Percentiles rank a stretch among this genome's conserved stretches.
Evolutionary conservation across 305 asterid species (phyloP).

Genomic region (Fraxinus angustifolia): DNA sequence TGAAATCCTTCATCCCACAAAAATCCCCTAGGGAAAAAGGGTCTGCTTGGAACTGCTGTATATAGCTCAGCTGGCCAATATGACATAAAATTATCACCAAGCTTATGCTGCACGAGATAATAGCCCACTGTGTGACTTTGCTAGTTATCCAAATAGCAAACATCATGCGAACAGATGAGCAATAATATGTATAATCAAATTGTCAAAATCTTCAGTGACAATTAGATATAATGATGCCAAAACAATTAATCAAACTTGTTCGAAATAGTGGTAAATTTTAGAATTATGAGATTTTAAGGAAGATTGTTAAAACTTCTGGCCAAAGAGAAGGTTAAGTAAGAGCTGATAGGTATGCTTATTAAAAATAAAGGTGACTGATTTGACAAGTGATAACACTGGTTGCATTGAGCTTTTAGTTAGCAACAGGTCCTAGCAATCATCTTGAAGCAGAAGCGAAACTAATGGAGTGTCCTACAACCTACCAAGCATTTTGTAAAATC

Average conservation of each 20-base stretch:
- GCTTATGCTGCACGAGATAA: conserved; percentile 54
- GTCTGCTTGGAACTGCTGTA: conserved; percentile 97
- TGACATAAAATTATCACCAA: conserved; percentile 49
- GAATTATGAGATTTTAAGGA: not conserved
- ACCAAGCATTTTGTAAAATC: not conserved
- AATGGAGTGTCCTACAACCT: not conserved
- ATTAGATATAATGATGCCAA: not conserved
- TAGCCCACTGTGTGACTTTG: conserved; percentile 39
- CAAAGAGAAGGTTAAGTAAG: not conserved
- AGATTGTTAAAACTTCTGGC: not conserved
- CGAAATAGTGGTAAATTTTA: not conserved
- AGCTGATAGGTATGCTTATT: not conserved
- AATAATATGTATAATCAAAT: not conserved
- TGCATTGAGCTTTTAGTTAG: not conserved
- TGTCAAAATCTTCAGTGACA: not conserved
- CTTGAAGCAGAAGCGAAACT: not conserved
- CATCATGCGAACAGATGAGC: conserved; percentile 17
- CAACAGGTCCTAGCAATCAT: not conserved
- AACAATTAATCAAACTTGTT: not conserved
- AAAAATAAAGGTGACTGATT: not conserved
- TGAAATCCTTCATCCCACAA: conserved; percentile 99
- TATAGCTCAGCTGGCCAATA: conserved; percentile 98
- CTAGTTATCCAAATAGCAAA: conserved; percentile 33
- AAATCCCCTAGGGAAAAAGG: conserved; percentile 96
- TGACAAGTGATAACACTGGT: not conserved